A percentile compares a stretch with the other conserved stretches of the same genome.
phyloP scores from a whole-genome alignment of 2,329 filamentous ascomycete genomes.

The Colletotrichum shisoi region DNA sequence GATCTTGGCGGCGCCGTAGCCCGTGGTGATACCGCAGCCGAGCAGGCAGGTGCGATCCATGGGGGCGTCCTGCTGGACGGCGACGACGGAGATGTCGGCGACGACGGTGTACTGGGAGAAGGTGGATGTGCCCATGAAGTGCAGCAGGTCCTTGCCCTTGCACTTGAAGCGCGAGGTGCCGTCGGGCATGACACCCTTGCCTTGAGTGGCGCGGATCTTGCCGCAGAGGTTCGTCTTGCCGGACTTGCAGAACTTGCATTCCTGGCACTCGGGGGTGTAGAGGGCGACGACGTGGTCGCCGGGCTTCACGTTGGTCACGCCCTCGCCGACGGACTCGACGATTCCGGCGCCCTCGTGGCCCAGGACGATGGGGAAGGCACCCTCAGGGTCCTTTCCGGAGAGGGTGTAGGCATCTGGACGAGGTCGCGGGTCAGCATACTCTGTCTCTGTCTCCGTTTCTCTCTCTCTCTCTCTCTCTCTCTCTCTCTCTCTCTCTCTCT shows the following conservation, averaged over 20 bases:
- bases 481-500: conserved; percentile 5
- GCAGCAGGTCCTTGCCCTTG: conserved; percentile 92
- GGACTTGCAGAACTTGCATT: conserved; percentile 99
- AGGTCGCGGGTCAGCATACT: neutral
- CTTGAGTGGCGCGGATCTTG: conserved; percentile 95
- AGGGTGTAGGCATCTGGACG: conserved; percentile 87
- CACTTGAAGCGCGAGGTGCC: conserved; percentile 93
- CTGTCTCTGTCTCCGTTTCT: conserved; percentile 1
- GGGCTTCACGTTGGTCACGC: conserved; percentile 90
- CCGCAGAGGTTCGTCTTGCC: conserved; percentile 99
- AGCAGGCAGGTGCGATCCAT: conserved; percentile 97
- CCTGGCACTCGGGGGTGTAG: conserved; percentile 93
- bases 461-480: neutral
- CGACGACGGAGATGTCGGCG: conserved; percentile 96
- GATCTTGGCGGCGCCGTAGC: conserved; percentile 93
- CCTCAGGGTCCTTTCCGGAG: conserved; percentile 96
- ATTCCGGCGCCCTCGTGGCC: conserved; percentile 92
- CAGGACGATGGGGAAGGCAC: conserved; percentile 86
- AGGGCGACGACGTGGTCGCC: conserved; percentile 92
- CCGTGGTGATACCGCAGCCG: conserved; percentile 97
- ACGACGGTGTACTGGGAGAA: conserved; percentile 99
- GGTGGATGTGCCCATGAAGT: conserved; percentile 99
- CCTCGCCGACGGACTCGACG: conserved; percentile 92
- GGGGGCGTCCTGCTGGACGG: conserved; percentile 86
- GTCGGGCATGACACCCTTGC: conserved; percentile 95